Evolutionary conservation across 1,139 yeast genomes (phyloP), one percentile per base, ranked within the genome.

Genomic region (Saccharomyces hybrid): DNA sequence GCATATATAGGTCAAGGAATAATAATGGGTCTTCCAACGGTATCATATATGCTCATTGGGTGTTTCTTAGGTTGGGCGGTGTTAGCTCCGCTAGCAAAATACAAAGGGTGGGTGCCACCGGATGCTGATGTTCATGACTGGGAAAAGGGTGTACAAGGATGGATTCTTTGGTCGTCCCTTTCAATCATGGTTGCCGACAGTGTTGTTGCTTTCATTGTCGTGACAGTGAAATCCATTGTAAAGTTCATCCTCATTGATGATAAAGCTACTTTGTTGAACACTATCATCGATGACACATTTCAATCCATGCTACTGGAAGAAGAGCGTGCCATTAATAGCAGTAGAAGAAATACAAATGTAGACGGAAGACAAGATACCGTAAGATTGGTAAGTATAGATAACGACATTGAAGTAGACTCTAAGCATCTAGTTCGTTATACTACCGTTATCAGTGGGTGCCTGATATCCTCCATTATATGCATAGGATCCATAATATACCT

Each of bases 1-100:
- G 98, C 99, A 0, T 93, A 93, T 68, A 80, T 93, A 46, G 99
- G 99, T 2, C 99, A 93, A 70, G 99, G 99, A 4, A 90, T 93
- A 48, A 93, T 93, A 54, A 93, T 93, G 99, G 99, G 99, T 0
- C 73, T 89, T 6, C 90, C 93, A 1, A 91, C 98, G 0, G 96
- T 91, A 0, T 78, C 88, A 3, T 88, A 91, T 59, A 93, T 93
- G 98, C 73, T 93, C 48, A 79, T 89, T 63, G 99, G 99, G 2
- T 84, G 96, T 16, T 61, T 93, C 2, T 64, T 91, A 5, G 99
- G 99, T 0, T 93, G 99, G 99, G 96, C 81, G 0, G 72, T 93
- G 1, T 73, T 93, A 31, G 95, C 95, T 0, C 98, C 98, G 1
- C 59, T 88, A 57, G 84, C 95, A 1, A 78, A 86, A 57, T 63